Evolutionary conservation across 345 rosid species (phyloP), one percentile per base, ranked within the genome.

Genomic region (Zanthoxylum bungeanum): DNA sequence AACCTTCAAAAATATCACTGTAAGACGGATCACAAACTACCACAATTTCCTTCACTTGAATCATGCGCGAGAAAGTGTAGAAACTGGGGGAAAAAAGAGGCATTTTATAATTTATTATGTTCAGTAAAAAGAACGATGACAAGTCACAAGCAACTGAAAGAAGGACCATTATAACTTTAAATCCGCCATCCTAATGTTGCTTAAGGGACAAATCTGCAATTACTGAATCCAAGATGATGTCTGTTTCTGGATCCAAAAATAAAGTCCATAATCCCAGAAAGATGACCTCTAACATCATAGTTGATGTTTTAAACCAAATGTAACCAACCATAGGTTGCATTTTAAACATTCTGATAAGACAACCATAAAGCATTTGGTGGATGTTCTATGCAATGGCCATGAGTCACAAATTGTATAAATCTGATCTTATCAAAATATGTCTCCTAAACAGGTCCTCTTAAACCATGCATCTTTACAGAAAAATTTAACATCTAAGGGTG

Each of bases 1-100:
- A 70, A 92, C 98, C 98, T 94, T 94, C 90, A 78, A 94, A 92
- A 40, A 92, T 76, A 64, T 94, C 97, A 53, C 76, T 72, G 87
- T 92, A 94, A 27, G 93, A 90, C 27, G 97, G 97, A 88, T 94
- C 97, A 61, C 98, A 94, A n/a, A 94, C 97, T 36, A 94, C 93
- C 65, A 94, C 79, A 73, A 94, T 89, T 83, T 94, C 98, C 82
- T 90, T 90, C 72, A 94, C 93, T 88, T 87, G 82, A 66, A 49
- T 59, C 97, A 92, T 87, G 60, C 73, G 76, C 7, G 98, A 86
- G 82, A 94, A 92, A 4, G 92, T 89, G 82, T 83, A 87, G 25
- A 94, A 83, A 74, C 98, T 94, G 86, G 83, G n/a, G n/a, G n/a
- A 73, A 77, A 73, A 73, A 19, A 31, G 62, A 11, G 40, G 46